Base-by-base conservation (phyloP, 768 basidiomycete genomes). In the Leccinellum luteum region DNA sequence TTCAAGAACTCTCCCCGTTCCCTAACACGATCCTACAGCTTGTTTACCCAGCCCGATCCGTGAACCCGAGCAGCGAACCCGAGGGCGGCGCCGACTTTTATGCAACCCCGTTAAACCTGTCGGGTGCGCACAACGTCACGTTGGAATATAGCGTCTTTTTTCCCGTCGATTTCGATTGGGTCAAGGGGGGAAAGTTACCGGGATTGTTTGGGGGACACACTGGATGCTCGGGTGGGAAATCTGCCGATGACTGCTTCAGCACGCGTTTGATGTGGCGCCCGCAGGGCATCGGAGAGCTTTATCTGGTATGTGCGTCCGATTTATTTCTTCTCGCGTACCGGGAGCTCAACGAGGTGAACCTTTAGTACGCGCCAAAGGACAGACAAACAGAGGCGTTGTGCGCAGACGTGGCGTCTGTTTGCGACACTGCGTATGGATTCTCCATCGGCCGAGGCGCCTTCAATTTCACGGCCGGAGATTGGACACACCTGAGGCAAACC, bases 201-300 rank as follows among this genome's bases (percentile, higher is more conserved):
- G 94, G 93, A 1, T 60, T 94, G 4, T 92, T 85, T 64, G 88
- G 87, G 0, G 89, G 89, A 0, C 84, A 81, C 60, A 74, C 67
- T 4, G 79, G 73, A 7, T 92, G 90, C 67, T 90, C 89, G 19
- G 90, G 90, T 6, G 90, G 90, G 1, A 76, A 84, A 62, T 78
- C 79, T n/a, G 92, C 90, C 7, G 60, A 75, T 34, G 77, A 80
- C 45, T 95, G 93, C 64, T 95, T 91, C 67, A 91, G 89, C 66
- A 93, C 92, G 6, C 74, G 93, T 27, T 56, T 94, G 62, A 94
- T 95, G 93, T 94, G 89, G 87, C 77, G 89, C 38, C 65, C 69
- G 13, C 73, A 73, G 0, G 92, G 92, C 4, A 71, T 69, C 0
- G 92, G 92, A 4, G 93, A 94, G 65, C 73, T 91, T 27, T 92